Conservation (phyloP, 768 basidiomycete genomes). For the Saitozyma sp. region DNA sequence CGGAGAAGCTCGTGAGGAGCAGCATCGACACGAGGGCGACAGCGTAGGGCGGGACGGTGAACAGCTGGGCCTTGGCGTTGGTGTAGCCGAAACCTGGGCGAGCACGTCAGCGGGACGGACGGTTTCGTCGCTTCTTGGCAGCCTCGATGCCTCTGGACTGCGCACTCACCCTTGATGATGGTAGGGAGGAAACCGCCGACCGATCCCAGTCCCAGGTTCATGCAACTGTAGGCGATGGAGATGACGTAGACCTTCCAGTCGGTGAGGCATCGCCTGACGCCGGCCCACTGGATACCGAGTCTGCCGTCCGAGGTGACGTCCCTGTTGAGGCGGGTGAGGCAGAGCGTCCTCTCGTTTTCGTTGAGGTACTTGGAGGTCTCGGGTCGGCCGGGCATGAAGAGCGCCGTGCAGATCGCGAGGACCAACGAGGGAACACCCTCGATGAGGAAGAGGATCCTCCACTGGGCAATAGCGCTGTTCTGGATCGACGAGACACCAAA, state of each 20-base stretch:
- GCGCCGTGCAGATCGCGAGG: slow-evolving; percentile 52
- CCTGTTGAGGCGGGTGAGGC: slow-evolving; percentile 50
- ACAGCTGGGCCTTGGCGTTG: slow-evolving; percentile 43
- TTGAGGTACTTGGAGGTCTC: slow-evolving; percentile 51
- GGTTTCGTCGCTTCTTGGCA: too few species aligned
- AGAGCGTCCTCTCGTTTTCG: slow-evolving; percentile 52
- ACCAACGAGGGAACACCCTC: slow-evolving; percentile 53
- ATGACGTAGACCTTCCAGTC: slow-evolving; percentile 54
- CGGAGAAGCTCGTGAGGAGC: slow-evolving; percentile 43
- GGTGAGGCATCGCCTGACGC: slow-evolving; percentile 48
- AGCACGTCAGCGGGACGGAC: too few species aligned
- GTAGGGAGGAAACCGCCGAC: slow-evolving; percentile 51
- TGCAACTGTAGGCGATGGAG: slow-evolving; percentile 34
- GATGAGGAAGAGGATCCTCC: slow-evolving; percentile 55
- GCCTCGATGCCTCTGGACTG: too few species aligned
- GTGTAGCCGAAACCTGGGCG: slow-evolving; percentile 39
- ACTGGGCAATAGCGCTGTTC: slow-evolving; percentile 32
- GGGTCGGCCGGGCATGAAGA: slow-evolving; percentile 55
- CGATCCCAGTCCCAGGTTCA: slow-evolving; percentile 48
- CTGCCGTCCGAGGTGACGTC: slow-evolving; percentile 33
- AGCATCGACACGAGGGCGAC: slow-evolving; percentile 53
- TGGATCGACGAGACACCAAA: slow-evolving; percentile 43
- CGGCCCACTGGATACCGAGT: slow-evolving; percentile 50
- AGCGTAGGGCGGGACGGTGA: slow-evolving; percentile 54
- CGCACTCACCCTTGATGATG: slow-evolving; percentile 49